Base-by-base conservation (phyloP, 345 rosid species). In the Salix arbutifolia region DNA sequence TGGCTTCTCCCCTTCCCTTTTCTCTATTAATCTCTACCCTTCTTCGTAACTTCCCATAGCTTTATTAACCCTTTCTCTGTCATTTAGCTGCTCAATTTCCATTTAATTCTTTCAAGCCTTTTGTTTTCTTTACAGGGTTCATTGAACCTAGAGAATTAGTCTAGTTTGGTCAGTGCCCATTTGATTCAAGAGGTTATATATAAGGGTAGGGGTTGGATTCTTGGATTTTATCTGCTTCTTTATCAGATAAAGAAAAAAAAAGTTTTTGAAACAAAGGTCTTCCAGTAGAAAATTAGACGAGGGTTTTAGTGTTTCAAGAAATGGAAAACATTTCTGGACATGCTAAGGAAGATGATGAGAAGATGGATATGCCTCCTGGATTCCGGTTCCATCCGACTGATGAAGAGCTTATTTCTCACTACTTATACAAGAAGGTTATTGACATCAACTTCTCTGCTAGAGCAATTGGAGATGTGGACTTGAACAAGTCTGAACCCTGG, bases 401-500 rank as follows among this genome's bases (percentile, higher is more conserved):
- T 52, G 98, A 94, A 87, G 98, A 94, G 83, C 98, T 94, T 74
- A 95, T 95, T 74, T 85, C 88, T 42, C 92, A 91, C 81, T 93
- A 95, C 71, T 76, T 95, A 30, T 81, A 83, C 82, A 89, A 88
- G 80, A 93, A 93, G 82, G 99, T 91, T 71, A 82, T 82, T 16
- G 89, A 93, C 46, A 44, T 79, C 16, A 68, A 65, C 70, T 95
- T 95, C 85, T 48, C 90, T 1, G 84, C 93, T 58, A 83, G 81
- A 84, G 97, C 99, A 16, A 91, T 95, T 69, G 99, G 96, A 48
- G 97, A 93, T 75, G 98, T 91, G 12, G 99, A 95, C 70, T 84
- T 95, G 85, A 95, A 95, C 91, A 93, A 90, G 88, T 89, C 96
- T 69, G 99, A 95, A 83, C 99, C 99, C 8, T 95, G 99, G 99